Evolutionary conservation across 2,329 filamentous ascomycete genomes (phyloP).

Genomic region (Colletotrichum musae): DNA sequence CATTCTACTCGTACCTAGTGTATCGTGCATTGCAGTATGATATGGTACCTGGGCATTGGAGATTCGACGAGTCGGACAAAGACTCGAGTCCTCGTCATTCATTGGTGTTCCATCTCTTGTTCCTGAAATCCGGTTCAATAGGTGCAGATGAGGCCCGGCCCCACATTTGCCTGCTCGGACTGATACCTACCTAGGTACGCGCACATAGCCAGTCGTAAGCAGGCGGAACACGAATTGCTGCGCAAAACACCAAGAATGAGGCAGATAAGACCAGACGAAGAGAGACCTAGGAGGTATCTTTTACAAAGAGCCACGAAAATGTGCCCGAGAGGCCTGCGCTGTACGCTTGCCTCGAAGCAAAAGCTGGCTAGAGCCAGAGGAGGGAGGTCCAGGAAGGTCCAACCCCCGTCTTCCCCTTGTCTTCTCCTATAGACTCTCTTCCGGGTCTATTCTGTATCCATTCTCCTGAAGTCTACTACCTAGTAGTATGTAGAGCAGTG

Average conservation of each 20-base stretch:
- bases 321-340: too few species aligned
- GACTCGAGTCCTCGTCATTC: constrained; percentile 8
- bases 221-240: constrained; percentile 30
- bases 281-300: background rate
- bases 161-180: constrained; percentile 27
- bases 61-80: constrained; percentile 4
- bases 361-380: background rate
- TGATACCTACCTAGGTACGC: background rate
- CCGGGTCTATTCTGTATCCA: constrained; percentile 1
- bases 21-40: too few species aligned
- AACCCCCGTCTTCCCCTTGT: constrained; percentile 15
- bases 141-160: constrained; percentile 8
- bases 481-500: too few species aligned
- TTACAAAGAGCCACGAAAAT: too few species aligned
- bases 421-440: constrained; percentile 10
- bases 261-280: constrained; percentile 2
- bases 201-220: background rate
- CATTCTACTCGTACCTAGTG: too few species aligned
- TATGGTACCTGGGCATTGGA: background rate
- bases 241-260: background rate
- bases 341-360: too few species aligned
- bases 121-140: constrained; percentile 18
- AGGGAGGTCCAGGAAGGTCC: constrained; percentile 24
- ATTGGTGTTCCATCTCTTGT: constrained; percentile 8
- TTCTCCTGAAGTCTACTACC: constrained; percentile 26